Base-by-base conservation (phyloP, 1,284 basidiomycete genomes). In the Fomitopsis palustris region DNA sequence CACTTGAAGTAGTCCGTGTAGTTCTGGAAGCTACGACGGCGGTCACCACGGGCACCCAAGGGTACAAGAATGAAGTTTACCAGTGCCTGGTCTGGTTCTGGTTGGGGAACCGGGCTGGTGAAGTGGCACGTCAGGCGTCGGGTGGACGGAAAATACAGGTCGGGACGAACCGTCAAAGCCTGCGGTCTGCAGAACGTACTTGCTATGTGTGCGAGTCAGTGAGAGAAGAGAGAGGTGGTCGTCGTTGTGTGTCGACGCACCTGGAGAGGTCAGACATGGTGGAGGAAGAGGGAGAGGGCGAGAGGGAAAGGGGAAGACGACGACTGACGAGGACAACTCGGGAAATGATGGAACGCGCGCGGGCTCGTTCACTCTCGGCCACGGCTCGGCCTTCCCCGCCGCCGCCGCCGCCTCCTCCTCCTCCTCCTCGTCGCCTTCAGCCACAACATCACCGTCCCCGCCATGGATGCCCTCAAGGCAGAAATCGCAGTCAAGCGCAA, bases 1-100 rank as follows among this genome's bases (percentile, higher is more conserved):
- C 97, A 99, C 78, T 96, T 97, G 88, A 94, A 93, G 84, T 96
- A 97, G 79, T 99, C 95, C 62, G 92, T 90, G 77, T 95, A 98
- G 80, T 95, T 96, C 80, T 98, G 96, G 88, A 89, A 93, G 77
- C 89, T 92, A 65, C 12, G 35, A 21, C 17, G 12, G 47, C 21
- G 49, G 41, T 2, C 25, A 25, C 27, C 1, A 58, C 33, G 43
- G 53, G 51, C 31, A 55, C 38, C 12, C 14, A 51, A 56, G 23
- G 37, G 59, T 52, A 47, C 23, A 42, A 38, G 23, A 43, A 54
- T 38, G 54, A 42, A 19, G 68, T 83, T 65, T 70, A 96, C 94
- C 95, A 97, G 79, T 96, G 93, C 75, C 88, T 87, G 57, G 93
- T 95, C 80, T 96, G 95, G 82, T 98, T 98, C 68, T 86, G 85